Conservation (phyloP, 2,329 filamentous ascomycete species). For the Penicillium freii region DNA sequence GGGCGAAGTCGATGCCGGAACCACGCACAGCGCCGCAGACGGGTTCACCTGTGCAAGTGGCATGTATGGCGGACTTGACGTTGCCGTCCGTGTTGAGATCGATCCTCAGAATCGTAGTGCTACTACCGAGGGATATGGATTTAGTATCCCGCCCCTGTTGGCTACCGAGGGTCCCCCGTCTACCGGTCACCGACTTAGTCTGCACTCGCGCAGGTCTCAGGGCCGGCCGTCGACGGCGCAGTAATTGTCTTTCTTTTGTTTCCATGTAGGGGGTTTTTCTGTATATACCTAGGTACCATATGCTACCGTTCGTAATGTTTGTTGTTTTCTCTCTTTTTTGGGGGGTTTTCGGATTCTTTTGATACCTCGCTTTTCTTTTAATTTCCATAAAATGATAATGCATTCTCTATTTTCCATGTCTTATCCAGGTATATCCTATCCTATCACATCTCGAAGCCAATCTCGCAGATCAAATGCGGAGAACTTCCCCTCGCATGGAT, state of each 20-base stretch:
- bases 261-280: neutral
- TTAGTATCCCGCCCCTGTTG: constrained; percentile 37
- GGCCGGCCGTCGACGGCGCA: constrained; percentile 24
- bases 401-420: neutral
- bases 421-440: neutral
- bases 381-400: neutral
- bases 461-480: constrained; percentile 8
- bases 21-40: constrained; percentile 69
- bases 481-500: constrained; percentile 11
- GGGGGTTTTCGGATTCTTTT: neutral
- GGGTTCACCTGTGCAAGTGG: constrained; percentile 39
- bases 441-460: neutral
- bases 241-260: constrained; percentile 3
- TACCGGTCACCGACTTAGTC: constrained; percentile 15
- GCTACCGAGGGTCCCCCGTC: constrained; percentile 20
- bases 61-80: constrained; percentile 45
- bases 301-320: constrained; percentile 7
- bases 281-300: neutral
- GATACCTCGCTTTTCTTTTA: constrained; percentile 9
- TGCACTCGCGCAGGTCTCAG: constrained; percentile 22
- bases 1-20: constrained; percentile 77
- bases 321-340: neutral
- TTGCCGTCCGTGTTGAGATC: constrained; percentile 49
- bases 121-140: constrained; percentile 49
- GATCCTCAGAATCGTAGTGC: constrained; percentile 43